phyloP scores from a whole-genome alignment of 2,329 filamentous ascomycete genomes.

The Pseudocercospora crystallina region DNA sequence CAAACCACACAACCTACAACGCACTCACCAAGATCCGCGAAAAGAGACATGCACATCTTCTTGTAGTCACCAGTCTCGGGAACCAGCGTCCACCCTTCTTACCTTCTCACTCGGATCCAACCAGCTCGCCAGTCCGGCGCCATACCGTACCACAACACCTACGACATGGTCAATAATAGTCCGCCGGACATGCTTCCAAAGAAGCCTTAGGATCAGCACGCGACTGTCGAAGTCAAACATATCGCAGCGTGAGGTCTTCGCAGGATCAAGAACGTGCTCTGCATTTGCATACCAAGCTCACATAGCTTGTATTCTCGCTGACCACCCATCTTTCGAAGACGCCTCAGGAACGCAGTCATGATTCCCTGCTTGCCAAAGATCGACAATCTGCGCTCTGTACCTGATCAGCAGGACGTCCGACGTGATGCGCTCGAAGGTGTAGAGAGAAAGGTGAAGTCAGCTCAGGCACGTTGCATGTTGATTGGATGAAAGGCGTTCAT shows the following conservation, averaged over 20 bases:
- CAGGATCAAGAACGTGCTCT: conserved; percentile 2
- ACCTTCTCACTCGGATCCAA: too few species aligned
- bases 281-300: not conserved
- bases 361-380: not conserved
- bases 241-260: not conserved
- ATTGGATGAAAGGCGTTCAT: not conserved
- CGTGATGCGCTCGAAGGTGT: not conserved
- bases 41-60: too few species aligned
- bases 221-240: conserved; percentile 1
- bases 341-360: not conserved
- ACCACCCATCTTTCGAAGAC: conserved; percentile 2
- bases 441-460: not conserved
- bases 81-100: too few species aligned
- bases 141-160: not conserved
- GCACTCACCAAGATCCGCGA: too few species aligned
- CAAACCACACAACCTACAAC: too few species aligned
- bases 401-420: not conserved
- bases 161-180: not conserved
- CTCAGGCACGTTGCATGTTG: conserved; percentile 11
- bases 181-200: not conserved
- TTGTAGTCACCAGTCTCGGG: too few species aligned
- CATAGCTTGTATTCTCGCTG: not conserved
- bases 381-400: not conserved
- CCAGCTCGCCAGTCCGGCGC: not conserved
- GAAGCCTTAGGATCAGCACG: conserved; percentile 5